Evolutionary conservation across 306 rosid genomes (phyloP).

Genomic region (Neltuma alba): DNA sequence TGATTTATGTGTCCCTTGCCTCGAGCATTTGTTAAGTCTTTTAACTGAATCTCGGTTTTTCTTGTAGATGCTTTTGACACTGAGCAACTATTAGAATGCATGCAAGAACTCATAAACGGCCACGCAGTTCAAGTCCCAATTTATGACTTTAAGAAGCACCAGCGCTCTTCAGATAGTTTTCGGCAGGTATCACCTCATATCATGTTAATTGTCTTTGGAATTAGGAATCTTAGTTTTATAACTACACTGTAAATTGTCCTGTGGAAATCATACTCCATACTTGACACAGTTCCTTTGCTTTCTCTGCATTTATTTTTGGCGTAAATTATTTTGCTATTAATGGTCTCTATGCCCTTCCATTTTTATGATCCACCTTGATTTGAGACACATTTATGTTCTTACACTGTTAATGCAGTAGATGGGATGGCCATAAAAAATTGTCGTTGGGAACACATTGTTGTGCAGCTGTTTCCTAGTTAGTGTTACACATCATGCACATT

Average conservation of each 20-base stretch:
- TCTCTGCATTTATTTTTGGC: neutral
- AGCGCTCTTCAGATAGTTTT: constrained; percentile 79
- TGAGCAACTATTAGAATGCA: constrained; percentile 84
- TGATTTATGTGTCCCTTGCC: neutral
- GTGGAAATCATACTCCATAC: constrained; percentile 1
- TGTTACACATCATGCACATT: neutral
- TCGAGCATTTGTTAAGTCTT: neutral
- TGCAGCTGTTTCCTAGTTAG: constrained; percentile 15
- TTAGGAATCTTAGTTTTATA: neutral
- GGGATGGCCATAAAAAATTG: neutral
- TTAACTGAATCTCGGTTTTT: neutral
- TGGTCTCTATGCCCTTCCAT: neutral
- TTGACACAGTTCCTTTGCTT: neutral
- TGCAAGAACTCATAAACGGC: constrained; percentile 64
- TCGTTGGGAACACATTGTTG: neutral
- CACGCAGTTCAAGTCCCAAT: constrained; percentile 80
- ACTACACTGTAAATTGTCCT: neutral
- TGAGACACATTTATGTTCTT: neutral
- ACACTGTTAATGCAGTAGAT: neutral
- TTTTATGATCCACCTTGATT: constrained; percentile 16
- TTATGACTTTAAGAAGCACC: constrained; percentile 89
- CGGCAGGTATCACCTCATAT: constrained; percentile 64
- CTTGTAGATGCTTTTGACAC: constrained; percentile 88
- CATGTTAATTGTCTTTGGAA: neutral
- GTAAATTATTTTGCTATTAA: neutral